Evolutionary conservation across 352 stramenopile genomes (phyloP).

Genomic region (Globisporangium parvum): DNA sequence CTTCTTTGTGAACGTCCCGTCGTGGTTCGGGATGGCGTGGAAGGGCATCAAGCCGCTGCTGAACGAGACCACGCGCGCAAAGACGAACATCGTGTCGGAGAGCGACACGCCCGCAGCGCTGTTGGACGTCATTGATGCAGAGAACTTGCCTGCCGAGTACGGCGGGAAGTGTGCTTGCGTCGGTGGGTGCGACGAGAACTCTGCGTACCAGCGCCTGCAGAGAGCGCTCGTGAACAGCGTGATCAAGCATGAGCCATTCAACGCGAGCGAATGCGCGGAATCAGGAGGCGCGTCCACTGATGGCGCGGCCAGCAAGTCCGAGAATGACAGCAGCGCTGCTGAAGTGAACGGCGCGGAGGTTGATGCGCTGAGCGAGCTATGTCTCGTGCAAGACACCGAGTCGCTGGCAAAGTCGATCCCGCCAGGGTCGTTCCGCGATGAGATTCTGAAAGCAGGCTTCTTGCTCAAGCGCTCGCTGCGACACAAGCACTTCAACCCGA

Average conservation of each 20-base stretch:
- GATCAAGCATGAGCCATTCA: slow-evolving; percentile 39
- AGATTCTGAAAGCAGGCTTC: slow-evolving; percentile 67
- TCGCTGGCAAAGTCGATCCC: slow-evolving; percentile 21
- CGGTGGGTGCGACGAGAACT: slow-evolving; percentile 64
- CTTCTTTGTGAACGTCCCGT: slow-evolving; percentile 89
- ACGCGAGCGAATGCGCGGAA: slow-evolving; percentile 20
- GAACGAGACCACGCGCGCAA: slow-evolving; percentile 82
- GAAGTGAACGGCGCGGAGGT: slow-evolving; percentile 9
- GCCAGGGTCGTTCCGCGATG: slow-evolving; percentile 42
- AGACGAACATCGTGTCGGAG: slow-evolving; percentile 83
- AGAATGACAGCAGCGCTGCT: slow-evolving; percentile 6
- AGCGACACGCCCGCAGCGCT: slow-evolving; percentile 46
- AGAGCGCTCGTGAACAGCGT: slow-evolving; percentile 49
- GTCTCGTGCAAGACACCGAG: slow-evolving; percentile 13
- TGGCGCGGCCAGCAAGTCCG: not conserved
- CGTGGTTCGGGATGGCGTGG: slow-evolving; percentile 90
- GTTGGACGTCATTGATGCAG: slow-evolving; percentile 55
- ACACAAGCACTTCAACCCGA: slow-evolving; percentile 82
- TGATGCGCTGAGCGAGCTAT: slow-evolving; percentile 14
- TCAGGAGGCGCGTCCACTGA: not conserved
- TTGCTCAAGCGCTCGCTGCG: slow-evolving; percentile 84
- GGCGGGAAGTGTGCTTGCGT: slow-evolving; percentile 54
- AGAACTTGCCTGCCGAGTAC: slow-evolving; percentile 66
- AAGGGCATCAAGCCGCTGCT: slow-evolving; percentile 85
- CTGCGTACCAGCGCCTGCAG: slow-evolving; percentile 56